Evolutionary conservation across 768 basidiomycete genomes (phyloP).

Genomic region (Clitopilus hobsonii): DNA sequence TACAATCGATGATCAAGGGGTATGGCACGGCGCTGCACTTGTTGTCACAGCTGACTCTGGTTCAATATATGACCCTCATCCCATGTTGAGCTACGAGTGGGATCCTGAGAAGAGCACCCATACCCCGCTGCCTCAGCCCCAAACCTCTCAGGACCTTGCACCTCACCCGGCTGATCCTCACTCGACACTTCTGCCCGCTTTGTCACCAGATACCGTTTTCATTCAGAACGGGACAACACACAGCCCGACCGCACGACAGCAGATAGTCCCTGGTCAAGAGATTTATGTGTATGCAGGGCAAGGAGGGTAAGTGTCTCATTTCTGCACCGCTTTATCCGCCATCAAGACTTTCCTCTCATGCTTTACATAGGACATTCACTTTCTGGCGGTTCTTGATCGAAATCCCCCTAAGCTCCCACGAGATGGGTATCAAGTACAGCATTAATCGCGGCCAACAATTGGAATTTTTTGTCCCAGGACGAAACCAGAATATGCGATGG

Average conservation of each 20-base stretch:
- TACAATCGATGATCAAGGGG: conserved; percentile 68
- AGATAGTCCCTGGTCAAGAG: conserved; percentile 57
- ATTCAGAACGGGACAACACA: conserved; percentile 6
- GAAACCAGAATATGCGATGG: conserved; percentile 84
- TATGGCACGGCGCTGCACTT: conserved; percentile 88
- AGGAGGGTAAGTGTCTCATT: conserved; percentile 40
- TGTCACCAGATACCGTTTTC: conserved; percentile 4
- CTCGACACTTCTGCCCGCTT: conserved; percentile 34
- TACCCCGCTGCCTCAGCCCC: conserved; percentile 9
- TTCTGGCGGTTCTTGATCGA: conserved; percentile 94
- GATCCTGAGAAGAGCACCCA: conserved; percentile 44
- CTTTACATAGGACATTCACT: conserved; percentile 68
- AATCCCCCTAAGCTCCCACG: conserved; percentile 64
- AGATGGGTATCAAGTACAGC: conserved; percentile 77
- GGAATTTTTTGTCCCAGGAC: conserved; percentile 80
- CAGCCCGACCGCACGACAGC: conserved; percentile 31
- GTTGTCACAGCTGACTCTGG: conserved; percentile 84
- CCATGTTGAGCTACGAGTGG: conserved; percentile 67
- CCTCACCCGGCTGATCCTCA: conserved; percentile 77
- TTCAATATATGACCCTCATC: conserved; percentile 73
- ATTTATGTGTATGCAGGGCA: conserved; percentile 63
- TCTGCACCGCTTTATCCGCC: conserved; percentile 1
- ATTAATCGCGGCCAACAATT: conserved; percentile 78
- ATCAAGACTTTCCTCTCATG: too few relatives aligned
- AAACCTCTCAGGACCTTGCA: conserved; percentile 49